phyloP scores from a whole-genome alignment of 805 yeast species.

The Candida nanaspora region DNA sequence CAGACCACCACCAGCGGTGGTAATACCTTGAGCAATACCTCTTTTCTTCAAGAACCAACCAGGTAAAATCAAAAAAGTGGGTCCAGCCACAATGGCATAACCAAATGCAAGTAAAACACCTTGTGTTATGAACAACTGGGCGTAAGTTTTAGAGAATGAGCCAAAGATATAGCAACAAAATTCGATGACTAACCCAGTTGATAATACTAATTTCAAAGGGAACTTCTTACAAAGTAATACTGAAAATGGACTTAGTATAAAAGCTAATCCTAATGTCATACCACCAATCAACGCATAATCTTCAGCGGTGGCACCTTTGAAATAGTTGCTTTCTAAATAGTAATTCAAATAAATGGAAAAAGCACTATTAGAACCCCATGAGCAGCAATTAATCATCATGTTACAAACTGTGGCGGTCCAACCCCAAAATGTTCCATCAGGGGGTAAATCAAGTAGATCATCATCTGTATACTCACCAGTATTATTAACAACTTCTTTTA shows the following conservation, averaged over 20 bases:
- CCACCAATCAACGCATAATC: constrained; percentile 56
- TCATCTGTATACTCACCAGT: constrained; percentile 26
- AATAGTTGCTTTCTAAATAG: constrained; percentile 33
- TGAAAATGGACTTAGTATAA: constrained; percentile 52
- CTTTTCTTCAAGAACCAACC: constrained; percentile 41
- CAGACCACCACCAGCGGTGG: constrained; percentile 44
- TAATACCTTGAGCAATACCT: constrained; percentile 42
- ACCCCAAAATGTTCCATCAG: constrained; percentile 39
- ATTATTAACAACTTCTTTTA: constrained; percentile 12
- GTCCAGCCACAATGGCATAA: constrained; percentile 31
- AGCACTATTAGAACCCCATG: constrained; percentile 50
- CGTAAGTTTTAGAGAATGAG: constrained; percentile 31
- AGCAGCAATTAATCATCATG: constrained; percentile 26
- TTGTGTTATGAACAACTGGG: constrained; percentile 43
- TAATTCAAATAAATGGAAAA: constrained; percentile 49
- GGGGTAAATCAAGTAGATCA: constrained; percentile 26
- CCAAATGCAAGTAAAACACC: constrained; percentile 40
- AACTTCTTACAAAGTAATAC: constrained; percentile 38
- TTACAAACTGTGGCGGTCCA: constrained; percentile 40
- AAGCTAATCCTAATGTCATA: constrained; percentile 45
- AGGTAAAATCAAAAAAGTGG: constrained; percentile 31
- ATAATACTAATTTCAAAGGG: constrained; percentile 42
- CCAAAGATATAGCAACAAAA: constrained; percentile 38
- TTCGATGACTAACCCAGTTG: constrained; percentile 32
- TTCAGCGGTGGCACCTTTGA: constrained; percentile 42